Conservation (phyloP, 2,329 filamentous ascomycete genomes). For the Aureobasidium sp. region DNA sequence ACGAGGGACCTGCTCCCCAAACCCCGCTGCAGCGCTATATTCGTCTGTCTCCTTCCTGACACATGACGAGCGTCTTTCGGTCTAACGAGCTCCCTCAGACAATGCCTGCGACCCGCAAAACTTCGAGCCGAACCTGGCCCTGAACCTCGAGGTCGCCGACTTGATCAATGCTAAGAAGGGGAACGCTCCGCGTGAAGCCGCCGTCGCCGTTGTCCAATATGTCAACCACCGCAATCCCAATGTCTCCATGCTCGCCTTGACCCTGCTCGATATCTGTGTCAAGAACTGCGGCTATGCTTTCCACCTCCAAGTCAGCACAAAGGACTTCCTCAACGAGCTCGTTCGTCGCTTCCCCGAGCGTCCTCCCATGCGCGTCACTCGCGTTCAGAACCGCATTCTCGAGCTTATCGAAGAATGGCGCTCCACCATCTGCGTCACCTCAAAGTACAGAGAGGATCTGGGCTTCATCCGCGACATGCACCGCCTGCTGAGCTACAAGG, state of each 20-base stretch:
- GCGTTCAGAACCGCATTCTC: slow-evolving; percentile 86
- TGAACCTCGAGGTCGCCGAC: slow-evolving; percentile 94
- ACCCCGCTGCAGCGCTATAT: slow-evolving; percentile 93
- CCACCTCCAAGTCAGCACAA: slow-evolving; percentile 95
- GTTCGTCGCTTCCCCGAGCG: slow-evolving; percentile 92
- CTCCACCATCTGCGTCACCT: slow-evolving; percentile 95
- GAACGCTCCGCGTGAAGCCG: slow-evolving; percentile 87
- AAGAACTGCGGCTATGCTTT: slow-evolving; percentile 99
- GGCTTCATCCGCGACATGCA: slow-evolving; percentile 98
- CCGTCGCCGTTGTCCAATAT: slow-evolving; percentile 83
- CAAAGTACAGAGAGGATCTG: slow-evolving; percentile 91
- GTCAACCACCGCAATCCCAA: slow-evolving; percentile 97
- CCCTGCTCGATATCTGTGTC: slow-evolving; percentile 92
- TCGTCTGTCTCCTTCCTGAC: slow-evolving; percentile 39
- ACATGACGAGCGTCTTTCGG: background rate
- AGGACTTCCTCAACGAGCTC: slow-evolving; percentile 97
- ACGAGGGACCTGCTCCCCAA: slow-evolving; percentile 66
- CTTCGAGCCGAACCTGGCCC: slow-evolving; percentile 92
- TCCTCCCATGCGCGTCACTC: slow-evolving; percentile 73
- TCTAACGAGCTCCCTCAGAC: slow-evolving; percentile 37
- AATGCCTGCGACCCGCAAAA: slow-evolving; percentile 95
- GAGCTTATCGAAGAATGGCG: slow-evolving; percentile 98
- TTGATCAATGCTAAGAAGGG: slow-evolving; percentile 97
- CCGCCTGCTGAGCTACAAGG: slow-evolving; percentile 88
- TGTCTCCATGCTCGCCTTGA: slow-evolving; percentile 80